Evolutionary conservation across 345 rosid species (phyloP).

Genomic region (Pistacia integerrima): DNA sequence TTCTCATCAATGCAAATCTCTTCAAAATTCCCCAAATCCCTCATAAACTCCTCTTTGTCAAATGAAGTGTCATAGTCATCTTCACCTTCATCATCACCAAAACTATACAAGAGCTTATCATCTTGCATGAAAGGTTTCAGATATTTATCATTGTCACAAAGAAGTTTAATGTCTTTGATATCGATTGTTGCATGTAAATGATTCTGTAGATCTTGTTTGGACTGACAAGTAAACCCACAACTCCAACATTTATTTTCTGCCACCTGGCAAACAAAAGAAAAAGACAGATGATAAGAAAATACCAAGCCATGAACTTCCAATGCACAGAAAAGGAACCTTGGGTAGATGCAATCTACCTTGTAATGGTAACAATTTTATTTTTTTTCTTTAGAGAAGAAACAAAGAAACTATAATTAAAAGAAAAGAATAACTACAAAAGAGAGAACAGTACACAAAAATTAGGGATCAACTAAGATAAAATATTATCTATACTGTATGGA

Average conservation of each 20-base stretch:
- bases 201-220: constrained; percentile 42
- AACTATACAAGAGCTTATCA: constrained; percentile 82
- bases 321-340: background rate
- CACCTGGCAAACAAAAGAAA: constrained; percentile 49
- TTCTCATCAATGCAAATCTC: constrained; percentile 38
- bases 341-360: background rate
- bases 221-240: constrained; percentile 44
- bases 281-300: background rate
- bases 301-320: background rate
- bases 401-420: too few relatives aligned
- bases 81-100: constrained; percentile 70
- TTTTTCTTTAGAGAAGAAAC: too few relatives aligned
- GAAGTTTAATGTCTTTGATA: constrained; percentile 38
- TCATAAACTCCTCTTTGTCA: constrained; percentile 51
- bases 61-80: constrained; percentile 40
- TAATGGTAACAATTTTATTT: too few relatives aligned
- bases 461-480: too few relatives aligned
- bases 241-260: constrained; percentile 77
- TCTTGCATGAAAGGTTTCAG: constrained; percentile 76
- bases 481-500: too few relatives aligned
- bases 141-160: constrained; percentile 61
- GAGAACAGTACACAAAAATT: too few relatives aligned
- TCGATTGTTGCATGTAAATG: constrained; percentile 48
- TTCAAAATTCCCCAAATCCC: constrained; percentile 51
- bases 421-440: too few relatives aligned